Conservation (phyloP, 352 stramenopile genomes). For the Phytopythium oedochilum region DNA sequence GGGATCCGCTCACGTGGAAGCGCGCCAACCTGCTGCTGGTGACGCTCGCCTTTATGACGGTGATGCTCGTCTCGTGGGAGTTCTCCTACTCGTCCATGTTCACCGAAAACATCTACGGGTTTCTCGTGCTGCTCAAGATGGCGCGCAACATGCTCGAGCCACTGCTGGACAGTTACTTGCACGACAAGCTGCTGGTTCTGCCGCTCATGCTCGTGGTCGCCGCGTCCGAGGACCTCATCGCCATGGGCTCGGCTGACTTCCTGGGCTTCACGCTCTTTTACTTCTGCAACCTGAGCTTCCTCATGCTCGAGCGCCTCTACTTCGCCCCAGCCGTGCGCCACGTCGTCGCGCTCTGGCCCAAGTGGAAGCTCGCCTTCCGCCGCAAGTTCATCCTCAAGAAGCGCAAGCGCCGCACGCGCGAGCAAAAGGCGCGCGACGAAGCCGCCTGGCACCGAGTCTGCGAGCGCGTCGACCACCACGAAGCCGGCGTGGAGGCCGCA, state of each 20-base stretch:
- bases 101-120: constrained; percentile 88
- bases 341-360: constrained; percentile 81
- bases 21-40: constrained; percentile 88
- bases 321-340: constrained; percentile 85
- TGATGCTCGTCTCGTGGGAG: constrained; percentile 93
- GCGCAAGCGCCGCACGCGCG: constrained; percentile 70
- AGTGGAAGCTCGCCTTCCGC: constrained; percentile 88
- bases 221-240: constrained; percentile 91
- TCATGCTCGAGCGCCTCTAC: constrained; percentile 94
- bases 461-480: constrained; percentile 92
- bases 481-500: constrained; percentile 92
- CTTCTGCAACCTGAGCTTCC: constrained; percentile 90
- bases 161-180: constrained; percentile 79
- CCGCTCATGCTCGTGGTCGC: constrained; percentile 90
- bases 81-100: constrained; percentile 95
- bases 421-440: constrained; percentile 92
- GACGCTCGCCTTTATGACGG: constrained; percentile 75
- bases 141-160: constrained; percentile 80
- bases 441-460: constrained; percentile 91
- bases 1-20: constrained; percentile 87
- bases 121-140: constrained; percentile 90
- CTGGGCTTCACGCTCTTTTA: constrained; percentile 94
- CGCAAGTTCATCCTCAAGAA: constrained; percentile 71
- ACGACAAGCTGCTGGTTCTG: constrained; percentile 89
- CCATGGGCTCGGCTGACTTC: constrained; percentile 94